Conservation (phyloP, 2,329 filamentous ascomycete species). For the Penicillium concentricum region DNA sequence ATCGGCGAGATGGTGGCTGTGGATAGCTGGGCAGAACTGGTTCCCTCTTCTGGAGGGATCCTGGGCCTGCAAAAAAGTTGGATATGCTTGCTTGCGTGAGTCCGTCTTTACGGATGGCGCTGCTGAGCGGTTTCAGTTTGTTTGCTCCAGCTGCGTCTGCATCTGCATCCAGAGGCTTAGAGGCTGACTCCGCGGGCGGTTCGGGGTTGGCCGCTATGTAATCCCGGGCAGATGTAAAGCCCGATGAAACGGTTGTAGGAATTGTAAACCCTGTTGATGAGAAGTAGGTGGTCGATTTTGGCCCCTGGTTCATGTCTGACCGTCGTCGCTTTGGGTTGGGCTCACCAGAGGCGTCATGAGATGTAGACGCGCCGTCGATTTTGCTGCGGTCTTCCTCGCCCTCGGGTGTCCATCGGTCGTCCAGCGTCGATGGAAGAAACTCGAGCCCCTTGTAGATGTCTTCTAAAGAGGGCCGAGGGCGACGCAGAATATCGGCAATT, state of each 20-base stretch:
- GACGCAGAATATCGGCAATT: conserved; percentile 69
- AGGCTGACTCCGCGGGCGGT: conserved; percentile 10
- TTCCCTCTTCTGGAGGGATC: conserved; percentile 18
- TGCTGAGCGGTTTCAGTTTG: conserved; percentile 29
- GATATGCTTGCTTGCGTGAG: conserved; percentile 54
- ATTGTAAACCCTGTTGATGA: conserved; percentile 32
- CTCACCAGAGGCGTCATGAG: conserved; percentile 18
- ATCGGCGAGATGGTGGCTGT: conserved; percentile 11
- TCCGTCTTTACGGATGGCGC: conserved; percentile 37
- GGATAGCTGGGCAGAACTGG: conserved; percentile 7
- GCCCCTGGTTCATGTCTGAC: conserved; percentile 22
- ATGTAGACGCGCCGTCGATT: conserved; percentile 37
- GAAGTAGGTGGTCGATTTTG: conserved; percentile 32
- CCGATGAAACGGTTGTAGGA: conserved; percentile 47
- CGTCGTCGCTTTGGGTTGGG: conserved; percentile 30
- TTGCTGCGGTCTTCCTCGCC: conserved; percentile 50
- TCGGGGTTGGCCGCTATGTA: conserved; percentile 46
- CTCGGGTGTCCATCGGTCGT: conserved; percentile 67
- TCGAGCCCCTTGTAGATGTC: conserved; percentile 52
- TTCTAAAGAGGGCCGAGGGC: conserved; percentile 58
- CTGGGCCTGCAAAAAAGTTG: conserved; percentile 48
- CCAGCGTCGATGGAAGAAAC: conserved; percentile 53
- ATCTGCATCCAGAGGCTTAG: conserved; percentile 21
- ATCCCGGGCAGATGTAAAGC: conserved; percentile 62
- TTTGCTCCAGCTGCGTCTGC: conserved; percentile 18